A percentile compares a stretch with the other conserved stretches of the same genome.
Evolutionary conservation across 192 early-diverging fungal species (phyloP).

Genomic region (Chytriomyces hyalinus): DNA sequence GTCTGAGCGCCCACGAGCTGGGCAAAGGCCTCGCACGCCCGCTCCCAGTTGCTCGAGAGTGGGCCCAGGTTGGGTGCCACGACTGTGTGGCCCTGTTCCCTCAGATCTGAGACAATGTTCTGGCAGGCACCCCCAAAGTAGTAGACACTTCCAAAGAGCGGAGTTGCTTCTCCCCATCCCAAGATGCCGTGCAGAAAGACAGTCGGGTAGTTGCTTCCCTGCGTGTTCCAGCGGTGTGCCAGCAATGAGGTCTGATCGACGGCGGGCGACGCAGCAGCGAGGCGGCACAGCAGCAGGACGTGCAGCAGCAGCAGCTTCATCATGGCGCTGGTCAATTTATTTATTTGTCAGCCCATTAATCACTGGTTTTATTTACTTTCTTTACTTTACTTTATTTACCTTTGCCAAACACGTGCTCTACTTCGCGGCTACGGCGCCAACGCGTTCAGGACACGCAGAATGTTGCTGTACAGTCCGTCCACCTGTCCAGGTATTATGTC

Average conservation of each 20-base stretch:
- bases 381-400: too few relatives aligned
- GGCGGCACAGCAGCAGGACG: too few relatives aligned
- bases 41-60: constrained; percentile 37
- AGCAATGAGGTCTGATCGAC: too few relatives aligned
- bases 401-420: not conserved
- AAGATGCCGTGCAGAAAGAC: constrained; percentile 37
- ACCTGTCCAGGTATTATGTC: constrained; percentile 29
- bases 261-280: too few relatives aligned
- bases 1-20: constrained; percentile 29
- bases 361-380: too few relatives aligned
- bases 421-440: constrained; percentile 1
- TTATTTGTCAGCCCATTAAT: too few relatives aligned
- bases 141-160: constrained; percentile 14
- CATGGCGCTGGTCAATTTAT: too few relatives aligned
- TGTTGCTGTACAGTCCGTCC: constrained; percentile 23
- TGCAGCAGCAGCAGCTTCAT: too few relatives aligned
- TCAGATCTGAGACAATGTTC: constrained; percentile 22
- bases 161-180: constrained; percentile 32
- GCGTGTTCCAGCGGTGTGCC: constrained; percentile 2
- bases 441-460: constrained; percentile 21
- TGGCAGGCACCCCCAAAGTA: constrained; percentile 34
- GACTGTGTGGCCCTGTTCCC: constrained; percentile 27
- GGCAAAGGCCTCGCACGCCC: constrained; percentile 40
- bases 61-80: constrained; percentile 29
- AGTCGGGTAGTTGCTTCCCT: constrained; percentile 34